Percentiles rank a stretch among this genome's conserved stretches.
Conservation (phyloP, 106 monocot genomes). For the Platanthera zijinensis region DNA sequence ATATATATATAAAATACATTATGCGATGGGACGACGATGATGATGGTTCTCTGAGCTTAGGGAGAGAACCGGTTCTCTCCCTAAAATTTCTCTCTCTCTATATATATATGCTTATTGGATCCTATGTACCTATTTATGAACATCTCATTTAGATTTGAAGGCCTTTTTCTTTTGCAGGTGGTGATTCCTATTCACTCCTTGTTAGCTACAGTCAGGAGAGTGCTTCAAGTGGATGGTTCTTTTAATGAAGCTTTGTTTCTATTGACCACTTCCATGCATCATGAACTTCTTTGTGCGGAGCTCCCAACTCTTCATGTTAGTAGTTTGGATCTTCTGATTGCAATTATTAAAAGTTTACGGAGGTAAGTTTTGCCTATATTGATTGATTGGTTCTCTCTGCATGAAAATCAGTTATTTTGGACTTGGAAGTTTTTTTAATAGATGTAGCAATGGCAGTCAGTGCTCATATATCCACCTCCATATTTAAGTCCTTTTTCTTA, state of each 20-base stretch:
- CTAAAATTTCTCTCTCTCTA: too few relatives aligned
- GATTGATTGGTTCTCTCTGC: neutral
- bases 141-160: neutral
- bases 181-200: conserved; percentile 43
- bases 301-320: conserved; percentile 67
- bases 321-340: conserved; percentile 66
- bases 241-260: conserved; percentile 28
- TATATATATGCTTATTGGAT: neutral
- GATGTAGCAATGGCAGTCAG: neutral
- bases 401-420: neutral
- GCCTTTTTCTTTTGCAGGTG: conserved; percentile 26
- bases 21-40: too few relatives aligned
- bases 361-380: conserved; percentile 33
- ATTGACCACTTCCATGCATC: conserved; percentile 67
- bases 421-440: neutral
- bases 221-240: conserved; percentile 80
- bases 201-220: conserved; percentile 47
- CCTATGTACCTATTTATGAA: neutral
- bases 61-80: too few relatives aligned
- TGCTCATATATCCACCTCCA: neutral
- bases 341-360: conserved; percentile 47
- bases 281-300: conserved; percentile 83
- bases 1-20: too few relatives aligned
- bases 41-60: too few relatives aligned
- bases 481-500: neutral